Evolutionary conservation across 176 grass and related monocot genomes (phyloP).

Genomic region (Oryza coarctata): DNA sequence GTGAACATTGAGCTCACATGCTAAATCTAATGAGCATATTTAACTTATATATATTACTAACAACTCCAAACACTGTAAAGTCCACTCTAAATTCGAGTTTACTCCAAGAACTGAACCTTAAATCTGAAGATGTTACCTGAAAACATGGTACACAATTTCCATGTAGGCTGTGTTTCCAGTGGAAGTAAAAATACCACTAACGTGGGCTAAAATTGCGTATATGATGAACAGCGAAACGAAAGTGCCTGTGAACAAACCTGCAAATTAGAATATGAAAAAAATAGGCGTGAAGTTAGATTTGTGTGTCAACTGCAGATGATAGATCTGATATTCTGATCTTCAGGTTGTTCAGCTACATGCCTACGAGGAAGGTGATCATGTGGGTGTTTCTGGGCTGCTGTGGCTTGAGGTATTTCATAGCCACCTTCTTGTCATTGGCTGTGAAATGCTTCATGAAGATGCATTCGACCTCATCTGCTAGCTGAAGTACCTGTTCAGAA

Average conservation of each 20-base stretch:
- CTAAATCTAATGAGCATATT: background rate
- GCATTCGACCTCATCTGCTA: conserved; percentile 81
- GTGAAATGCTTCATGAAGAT: conserved; percentile 81
- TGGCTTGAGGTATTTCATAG: conserved; percentile 87
- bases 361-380: conserved; percentile 85
- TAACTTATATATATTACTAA: background rate
- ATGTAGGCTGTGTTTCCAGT: conserved; percentile 60
- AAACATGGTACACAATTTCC: conserved; percentile 84
- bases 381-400: conserved; percentile 70
- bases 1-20: background rate
- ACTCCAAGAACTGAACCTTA: background rate
- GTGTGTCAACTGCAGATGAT: background rate
- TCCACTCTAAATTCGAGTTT: background rate
- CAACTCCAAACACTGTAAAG: background rate
- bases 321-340: background rate
- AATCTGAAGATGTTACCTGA: conserved; percentile 56
- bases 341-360: conserved; percentile 11
- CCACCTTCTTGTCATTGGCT: conserved; percentile 64
- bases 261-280: background rate
- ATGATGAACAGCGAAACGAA: conserved; percentile 80
- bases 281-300: background rate
- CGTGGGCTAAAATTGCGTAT: conserved; percentile 75
- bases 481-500: conserved; percentile 61
- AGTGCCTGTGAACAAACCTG: conserved; percentile 91
- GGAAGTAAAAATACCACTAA: conserved; percentile 78